phyloP scores from a whole-genome alignment of 805 yeast genomes.

The Teunomyces tritomae region DNA sequence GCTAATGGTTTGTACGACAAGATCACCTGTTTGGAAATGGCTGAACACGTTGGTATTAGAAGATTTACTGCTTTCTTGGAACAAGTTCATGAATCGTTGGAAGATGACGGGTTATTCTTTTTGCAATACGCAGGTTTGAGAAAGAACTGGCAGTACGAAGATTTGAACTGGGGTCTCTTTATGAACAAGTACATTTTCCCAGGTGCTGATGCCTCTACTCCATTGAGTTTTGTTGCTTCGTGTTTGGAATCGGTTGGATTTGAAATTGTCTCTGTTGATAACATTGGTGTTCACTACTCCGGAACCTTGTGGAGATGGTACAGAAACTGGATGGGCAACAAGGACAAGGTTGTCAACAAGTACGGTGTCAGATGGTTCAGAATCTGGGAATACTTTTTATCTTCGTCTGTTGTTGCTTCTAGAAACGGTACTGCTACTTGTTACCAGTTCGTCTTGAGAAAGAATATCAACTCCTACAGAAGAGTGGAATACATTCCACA shows the following conservation, averaged over 20 bases:
- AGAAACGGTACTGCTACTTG: conserved; percentile 94
- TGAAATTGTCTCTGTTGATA: conserved; percentile 79
- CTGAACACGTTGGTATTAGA: conserved; percentile 93
- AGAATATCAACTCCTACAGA: conserved; percentile 81
- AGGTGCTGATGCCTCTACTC: conserved; percentile 96
- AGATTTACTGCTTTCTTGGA: conserved; percentile 70
- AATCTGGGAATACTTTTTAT: conserved; percentile 90
- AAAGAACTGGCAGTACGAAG: conserved; percentile 93
- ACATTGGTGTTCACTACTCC: conserved; percentile 90
- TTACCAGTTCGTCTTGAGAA: conserved; percentile 86
- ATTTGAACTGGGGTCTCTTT: conserved; percentile 88
- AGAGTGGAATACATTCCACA: conserved; percentile 76
- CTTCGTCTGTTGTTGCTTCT: conserved; percentile 76
- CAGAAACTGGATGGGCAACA: conserved; percentile 87
- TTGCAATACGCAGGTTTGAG: conserved; percentile 89
- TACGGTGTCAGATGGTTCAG: conserved; percentile 89
- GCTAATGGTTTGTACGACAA: conserved; percentile 62
- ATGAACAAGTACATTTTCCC: conserved; percentile 97
- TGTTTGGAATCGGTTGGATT: conserved; percentile 81
- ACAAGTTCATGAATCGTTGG: conserved; percentile 83
- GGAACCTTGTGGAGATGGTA: conserved; percentile 94
- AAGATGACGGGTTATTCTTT: conserved; percentile 86
- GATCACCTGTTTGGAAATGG: conserved; percentile 91
- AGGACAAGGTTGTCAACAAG: conserved; percentile 69
- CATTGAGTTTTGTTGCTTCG: conserved; percentile 77